phyloP scores from a whole-genome alignment of 176 grass and related monocot genomes.

The Cenchrus fungigraminus region DNA sequence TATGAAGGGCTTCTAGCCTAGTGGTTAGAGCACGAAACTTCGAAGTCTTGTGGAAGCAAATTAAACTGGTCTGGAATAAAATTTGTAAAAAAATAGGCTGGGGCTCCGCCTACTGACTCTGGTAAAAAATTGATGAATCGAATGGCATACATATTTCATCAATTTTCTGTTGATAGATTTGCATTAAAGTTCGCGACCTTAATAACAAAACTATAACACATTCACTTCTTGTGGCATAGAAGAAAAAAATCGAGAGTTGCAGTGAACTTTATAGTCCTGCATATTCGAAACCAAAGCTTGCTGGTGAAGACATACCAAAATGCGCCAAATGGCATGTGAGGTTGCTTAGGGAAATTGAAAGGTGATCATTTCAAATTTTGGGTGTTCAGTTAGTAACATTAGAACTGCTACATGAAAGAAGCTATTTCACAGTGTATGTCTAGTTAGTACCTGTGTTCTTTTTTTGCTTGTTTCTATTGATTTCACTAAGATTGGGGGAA shows the following conservation, averaged over 20 bases:
- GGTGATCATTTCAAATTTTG: constrained; percentile 27
- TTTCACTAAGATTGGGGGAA: background rate
- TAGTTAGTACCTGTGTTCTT: background rate
- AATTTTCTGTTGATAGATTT: background rate
- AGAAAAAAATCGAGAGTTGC: constrained; percentile 29
- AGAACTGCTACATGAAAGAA: background rate
- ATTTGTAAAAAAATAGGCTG: too few relatives aligned
- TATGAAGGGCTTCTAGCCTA: too few relatives aligned
- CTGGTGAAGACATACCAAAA: constrained; percentile 37
- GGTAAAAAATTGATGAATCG: too few relatives aligned
- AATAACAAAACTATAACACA: constrained; percentile 8
- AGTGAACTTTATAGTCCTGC: constrained; percentile 35
- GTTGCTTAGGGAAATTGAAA: constrained; percentile 37
- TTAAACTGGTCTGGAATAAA: too few relatives aligned
- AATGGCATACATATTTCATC: background rate
- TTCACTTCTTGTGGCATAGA: constrained; percentile 31
- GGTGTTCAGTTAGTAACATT: constrained; percentile 10
- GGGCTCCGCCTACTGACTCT: too few relatives aligned
- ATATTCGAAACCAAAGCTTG: constrained; percentile 33
- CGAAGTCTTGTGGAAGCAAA: too few relatives aligned
- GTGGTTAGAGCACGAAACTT: too few relatives aligned
- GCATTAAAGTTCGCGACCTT: background rate
- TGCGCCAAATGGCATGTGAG: constrained; percentile 23
- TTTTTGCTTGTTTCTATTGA: background rate
- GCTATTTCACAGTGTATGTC: background rate